Percentiles rank a stretch among this genome's conserved stretches.
These are phyloP conservation scores for Schizonepeta tenuifolia DNA, from an alignment of 257 asterid genomes.

Conservation along the genomic window DNA sequence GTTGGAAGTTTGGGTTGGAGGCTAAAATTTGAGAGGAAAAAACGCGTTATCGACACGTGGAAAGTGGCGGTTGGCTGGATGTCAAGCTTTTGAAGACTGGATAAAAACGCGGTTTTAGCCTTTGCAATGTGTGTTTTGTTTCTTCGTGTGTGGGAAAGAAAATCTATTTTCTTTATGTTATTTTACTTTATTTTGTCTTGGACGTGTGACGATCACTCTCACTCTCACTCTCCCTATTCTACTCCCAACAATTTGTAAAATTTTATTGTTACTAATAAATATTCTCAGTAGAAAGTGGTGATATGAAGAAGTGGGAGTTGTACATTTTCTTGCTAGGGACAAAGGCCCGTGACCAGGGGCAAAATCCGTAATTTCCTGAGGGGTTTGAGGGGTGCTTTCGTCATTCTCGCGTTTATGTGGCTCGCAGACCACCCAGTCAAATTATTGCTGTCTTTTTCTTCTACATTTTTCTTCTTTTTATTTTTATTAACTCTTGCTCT, in stretches of 20 bases:
- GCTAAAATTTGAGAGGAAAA: background rate
- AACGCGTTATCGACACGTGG: slow-evolving; percentile 51
- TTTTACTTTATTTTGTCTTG: background rate
- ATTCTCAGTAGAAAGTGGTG: slow-evolving; percentile 19
- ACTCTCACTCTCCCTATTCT: background rate
- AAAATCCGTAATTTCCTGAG: slow-evolving; percentile 35
- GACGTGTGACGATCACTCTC: background rate
- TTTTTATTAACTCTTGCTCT: background rate
- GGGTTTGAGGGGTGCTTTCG: slow-evolving; percentile 20
- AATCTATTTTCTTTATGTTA: background rate
- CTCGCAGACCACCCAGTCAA: slow-evolving; percentile 25
- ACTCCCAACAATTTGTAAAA: slow-evolving; percentile 29
- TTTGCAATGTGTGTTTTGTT: slow-evolving; percentile 31
- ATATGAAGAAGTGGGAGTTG: slow-evolving; percentile 36
- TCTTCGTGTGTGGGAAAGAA: background rate
- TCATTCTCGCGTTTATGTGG: slow-evolving; percentile 29
- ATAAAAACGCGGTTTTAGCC: slow-evolving; percentile 43
- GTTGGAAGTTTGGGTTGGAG: background rate
- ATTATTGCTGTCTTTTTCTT: slow-evolving; percentile 26
- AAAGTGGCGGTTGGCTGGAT: slow-evolving; percentile 22
- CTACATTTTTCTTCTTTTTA: background rate
- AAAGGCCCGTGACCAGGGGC: slow-evolving; percentile 64
- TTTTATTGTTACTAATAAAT: background rate
- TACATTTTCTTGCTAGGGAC: slow-evolving; percentile 46
- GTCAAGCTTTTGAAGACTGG: slow-evolving; percentile 16